These are phyloP conservation scores for Gossypium schwendimanii DNA, from an alignment of 441 rosid genomes.

Conservation along the genomic window DNA sequence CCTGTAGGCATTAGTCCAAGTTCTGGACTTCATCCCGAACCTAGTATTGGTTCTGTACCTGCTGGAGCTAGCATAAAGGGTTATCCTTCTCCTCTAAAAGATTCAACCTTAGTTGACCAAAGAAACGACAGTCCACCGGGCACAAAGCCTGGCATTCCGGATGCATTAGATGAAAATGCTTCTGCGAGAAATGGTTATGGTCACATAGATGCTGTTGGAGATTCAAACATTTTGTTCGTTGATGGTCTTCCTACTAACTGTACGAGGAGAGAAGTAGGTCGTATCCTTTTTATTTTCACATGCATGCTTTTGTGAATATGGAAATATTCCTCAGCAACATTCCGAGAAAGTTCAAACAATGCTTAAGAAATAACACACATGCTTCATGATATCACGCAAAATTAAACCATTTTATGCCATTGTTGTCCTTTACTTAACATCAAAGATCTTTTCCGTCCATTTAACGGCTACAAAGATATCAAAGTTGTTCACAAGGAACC, in stretches of 20 bases:
- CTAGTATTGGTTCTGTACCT: constrained; percentile 16
- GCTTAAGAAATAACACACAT: neutral
- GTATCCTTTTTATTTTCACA: constrained; percentile 37
- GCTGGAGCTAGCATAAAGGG: constrained; percentile 9
- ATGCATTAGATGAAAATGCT: constrained; percentile 21
- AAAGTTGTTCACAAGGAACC: constrained; percentile 57
- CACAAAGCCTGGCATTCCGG: constrained; percentile 21
- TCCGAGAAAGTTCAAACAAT: neutral
- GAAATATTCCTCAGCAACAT: neutral
- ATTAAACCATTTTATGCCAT: neutral
- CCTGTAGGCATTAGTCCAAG: constrained; percentile 18
- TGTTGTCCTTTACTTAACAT: constrained; percentile 19
- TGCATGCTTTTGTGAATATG: neutral
- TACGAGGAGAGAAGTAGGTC: constrained; percentile 60
- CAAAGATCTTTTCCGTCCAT: constrained; percentile 54
- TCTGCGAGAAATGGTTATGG: constrained; percentile 26
- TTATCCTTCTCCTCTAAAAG: constrained; percentile 27
- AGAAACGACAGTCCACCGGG: constrained; percentile 24
- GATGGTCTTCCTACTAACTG: constrained; percentile 58
- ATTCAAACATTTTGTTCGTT: constrained; percentile 44
- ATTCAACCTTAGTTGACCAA: constrained; percentile 22
- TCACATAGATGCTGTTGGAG: constrained; percentile 18
- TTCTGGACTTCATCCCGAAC: constrained; percentile 20
- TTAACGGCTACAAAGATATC: constrained; percentile 51
- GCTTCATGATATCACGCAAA: neutral